phyloP scores from a whole-genome alignment of 768 basidiomycete genomes.

The Tulasnella sp. region DNA sequence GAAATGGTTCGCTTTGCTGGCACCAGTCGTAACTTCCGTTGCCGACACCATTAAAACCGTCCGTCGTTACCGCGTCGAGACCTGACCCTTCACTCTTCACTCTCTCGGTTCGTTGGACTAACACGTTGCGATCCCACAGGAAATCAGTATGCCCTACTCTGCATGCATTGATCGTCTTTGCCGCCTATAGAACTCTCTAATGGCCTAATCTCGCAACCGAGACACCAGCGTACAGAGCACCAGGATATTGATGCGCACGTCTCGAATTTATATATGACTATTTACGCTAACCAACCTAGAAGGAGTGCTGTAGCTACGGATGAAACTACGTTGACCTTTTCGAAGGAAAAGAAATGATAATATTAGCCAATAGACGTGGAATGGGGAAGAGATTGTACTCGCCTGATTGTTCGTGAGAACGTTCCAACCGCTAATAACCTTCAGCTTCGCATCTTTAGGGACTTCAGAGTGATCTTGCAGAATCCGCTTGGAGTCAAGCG shows the following conservation, averaged over 20 bases:
- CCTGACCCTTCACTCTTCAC: not conserved
- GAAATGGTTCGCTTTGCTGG: conserved; percentile 19
- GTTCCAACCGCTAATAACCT: conserved; percentile 58
- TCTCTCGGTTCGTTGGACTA: not conserved
- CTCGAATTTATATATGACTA: not conserved
- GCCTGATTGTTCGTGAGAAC: conserved; percentile 84
- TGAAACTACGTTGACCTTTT: conserved; percentile 47
- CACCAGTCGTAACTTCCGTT: conserved; percentile 12
- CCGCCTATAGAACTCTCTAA: too few species aligned
- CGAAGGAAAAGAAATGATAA: not conserved
- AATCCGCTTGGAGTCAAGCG: conserved; percentile 54
- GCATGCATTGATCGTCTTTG: too few species aligned
- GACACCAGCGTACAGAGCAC: too few species aligned
- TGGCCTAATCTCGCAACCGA: too few species aligned
- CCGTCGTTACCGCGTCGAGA: conserved; percentile 7
- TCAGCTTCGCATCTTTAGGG: conserved; percentile 39
- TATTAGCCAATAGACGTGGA: not conserved
- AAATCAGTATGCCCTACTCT: too few species aligned
- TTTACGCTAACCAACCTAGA: conserved; percentile 39
- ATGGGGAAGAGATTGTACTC: conserved; percentile 31
- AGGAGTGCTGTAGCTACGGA: conserved; percentile 40
- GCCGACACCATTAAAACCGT: conserved; percentile 9
- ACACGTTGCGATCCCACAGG: not conserved
- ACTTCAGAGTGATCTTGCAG: conserved; percentile 52
- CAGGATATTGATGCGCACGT: too few species aligned